phyloP scores from a whole-genome alignment of 768 basidiomycete genomes.

The Lactarius sp. region DNA sequence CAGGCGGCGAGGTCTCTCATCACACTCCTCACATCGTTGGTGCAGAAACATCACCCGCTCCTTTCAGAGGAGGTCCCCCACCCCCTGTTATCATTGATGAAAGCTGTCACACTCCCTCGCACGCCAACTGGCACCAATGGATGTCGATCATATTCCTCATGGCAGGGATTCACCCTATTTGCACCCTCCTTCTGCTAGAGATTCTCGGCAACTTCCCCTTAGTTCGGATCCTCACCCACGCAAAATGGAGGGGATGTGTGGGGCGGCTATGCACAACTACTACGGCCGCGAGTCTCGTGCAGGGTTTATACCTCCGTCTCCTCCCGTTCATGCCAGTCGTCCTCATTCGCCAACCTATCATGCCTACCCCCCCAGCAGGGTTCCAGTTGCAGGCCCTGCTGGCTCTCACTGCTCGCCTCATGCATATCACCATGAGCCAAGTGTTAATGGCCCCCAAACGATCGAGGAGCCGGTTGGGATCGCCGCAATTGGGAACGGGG shows the following conservation, averaged over 20 bases:
- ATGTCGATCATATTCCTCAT: conserved; percentile 37
- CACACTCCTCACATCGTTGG: conserved; percentile 52
- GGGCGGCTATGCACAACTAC: conserved; percentile 51
- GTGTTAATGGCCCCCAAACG: conserved; percentile 42
- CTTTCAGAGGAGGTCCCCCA: conserved; percentile 79
- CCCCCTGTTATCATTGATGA: conserved; percentile 80
- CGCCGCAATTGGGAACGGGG: conserved; percentile 57
- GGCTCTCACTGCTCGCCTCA: conserved; percentile 57
- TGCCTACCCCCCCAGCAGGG: conserved; percentile 45
- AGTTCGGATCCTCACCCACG: conserved; percentile 55
- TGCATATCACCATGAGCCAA: conserved; percentile 49
- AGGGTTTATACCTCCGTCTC: conserved; percentile 56
- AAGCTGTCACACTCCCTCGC: conserved; percentile 56
- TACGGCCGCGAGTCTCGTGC: conserved; percentile 49
- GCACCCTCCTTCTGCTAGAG: conserved; percentile 38
- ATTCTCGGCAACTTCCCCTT: conserved; percentile 56
- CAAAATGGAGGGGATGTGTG: conserved; percentile 48
- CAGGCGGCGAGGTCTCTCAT: conserved; percentile 40
- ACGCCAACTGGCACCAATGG: conserved; percentile 80
- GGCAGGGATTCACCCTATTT: conserved; percentile 48
- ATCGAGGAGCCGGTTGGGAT: conserved; percentile 57
- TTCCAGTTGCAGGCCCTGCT: conserved; percentile 46
- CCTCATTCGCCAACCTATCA: conserved; percentile 51
- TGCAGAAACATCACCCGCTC: conserved; percentile 58
- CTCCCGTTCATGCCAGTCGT: conserved; percentile 43